Conservation (phyloP, 2,329 filamentous ascomycete genomes). For the Plectosphaerella sp. region DNA sequence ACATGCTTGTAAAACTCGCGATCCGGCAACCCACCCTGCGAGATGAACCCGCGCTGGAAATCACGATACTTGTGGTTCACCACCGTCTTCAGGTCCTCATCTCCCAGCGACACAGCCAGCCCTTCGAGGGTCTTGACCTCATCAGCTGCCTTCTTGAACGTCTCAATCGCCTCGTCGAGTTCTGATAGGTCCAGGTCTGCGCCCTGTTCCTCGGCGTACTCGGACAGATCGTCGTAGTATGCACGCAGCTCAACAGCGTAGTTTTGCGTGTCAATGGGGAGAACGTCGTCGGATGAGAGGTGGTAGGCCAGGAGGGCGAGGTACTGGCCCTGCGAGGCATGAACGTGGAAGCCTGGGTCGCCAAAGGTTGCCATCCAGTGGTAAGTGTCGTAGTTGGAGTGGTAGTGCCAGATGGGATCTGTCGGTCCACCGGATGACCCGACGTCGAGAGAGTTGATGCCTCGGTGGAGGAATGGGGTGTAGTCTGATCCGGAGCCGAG, state of each 20-base stretch:
- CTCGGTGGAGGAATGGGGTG: conserved; percentile 59
- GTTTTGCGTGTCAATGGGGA: conserved; percentile 35
- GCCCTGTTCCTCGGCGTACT: conserved; percentile 23
- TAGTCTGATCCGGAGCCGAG: conserved; percentile 65
- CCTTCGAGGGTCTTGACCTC: conserved; percentile 26
- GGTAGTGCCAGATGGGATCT: conserved; percentile 68
- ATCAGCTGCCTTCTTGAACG: conserved; percentile 25
- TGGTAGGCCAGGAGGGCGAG: conserved; percentile 32
- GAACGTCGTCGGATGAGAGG: conserved; percentile 28
- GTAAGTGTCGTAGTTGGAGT: conserved; percentile 72
- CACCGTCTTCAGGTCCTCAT: conserved; percentile 24
- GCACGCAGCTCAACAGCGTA: conserved; percentile 32
- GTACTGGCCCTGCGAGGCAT: conserved; percentile 50
- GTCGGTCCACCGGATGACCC: conserved; percentile 38
- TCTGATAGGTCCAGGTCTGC: conserved; percentile 29
- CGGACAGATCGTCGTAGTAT: conserved; percentile 31
- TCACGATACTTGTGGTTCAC: conserved; percentile 43
- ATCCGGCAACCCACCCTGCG: conserved; percentile 39
- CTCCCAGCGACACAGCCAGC: conserved; percentile 19
- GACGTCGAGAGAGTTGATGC: conserved; percentile 47
- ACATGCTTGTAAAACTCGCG: conserved; percentile 42
- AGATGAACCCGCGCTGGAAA: conserved; percentile 44
- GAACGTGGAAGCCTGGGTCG: conserved; percentile 61
- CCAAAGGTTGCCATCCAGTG: conserved; percentile 80
- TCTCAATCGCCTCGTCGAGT: conserved; percentile 31